These are phyloP conservation scores for Cornus controversa DNA, from an alignment of 148 eudicot genomes.

Conservation along the genomic window DNA sequence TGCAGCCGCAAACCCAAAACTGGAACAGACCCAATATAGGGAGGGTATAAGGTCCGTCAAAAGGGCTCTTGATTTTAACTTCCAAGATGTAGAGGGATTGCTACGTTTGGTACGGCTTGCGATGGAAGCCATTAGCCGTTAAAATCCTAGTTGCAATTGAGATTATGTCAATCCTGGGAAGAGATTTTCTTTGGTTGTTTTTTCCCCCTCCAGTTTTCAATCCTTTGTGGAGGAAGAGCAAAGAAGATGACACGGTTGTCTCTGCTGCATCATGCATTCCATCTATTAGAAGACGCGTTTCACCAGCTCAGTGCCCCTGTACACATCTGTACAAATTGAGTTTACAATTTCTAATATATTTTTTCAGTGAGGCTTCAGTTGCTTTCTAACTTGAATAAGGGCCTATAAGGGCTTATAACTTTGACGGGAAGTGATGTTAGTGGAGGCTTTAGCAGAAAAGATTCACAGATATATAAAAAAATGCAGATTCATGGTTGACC, in stretches of 20 bases:
- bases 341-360: neutral
- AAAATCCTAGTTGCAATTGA: neutral
- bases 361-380: conserved; percentile 8
- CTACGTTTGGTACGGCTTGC: conserved; percentile 85
- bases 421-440: neutral
- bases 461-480: neutral
- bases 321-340: conserved; percentile 15
- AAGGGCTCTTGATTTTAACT: conserved; percentile 88
- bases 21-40: conserved; percentile 34
- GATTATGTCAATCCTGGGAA: neutral
- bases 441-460: neutral
- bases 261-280: neutral
- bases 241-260: neutral
- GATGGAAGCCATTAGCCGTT: conserved; percentile 66
- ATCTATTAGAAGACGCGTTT: conserved; percentile 3
- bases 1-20: conserved; percentile 56
- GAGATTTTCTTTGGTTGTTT: neutral
- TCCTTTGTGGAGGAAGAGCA: conserved; percentile 5
- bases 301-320: conserved; percentile 14
- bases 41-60: conserved; percentile 61
- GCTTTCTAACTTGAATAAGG: neutral
- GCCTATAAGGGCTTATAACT: neutral
- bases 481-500: neutral
- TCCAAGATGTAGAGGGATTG: conserved; percentile 82
- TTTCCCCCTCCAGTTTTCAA: conserved; percentile 1